These are phyloP conservation scores for Daldinia vernicosa DNA, from an alignment of 495 filamentous ascomycete species.

Conservation along the genomic window DNA sequence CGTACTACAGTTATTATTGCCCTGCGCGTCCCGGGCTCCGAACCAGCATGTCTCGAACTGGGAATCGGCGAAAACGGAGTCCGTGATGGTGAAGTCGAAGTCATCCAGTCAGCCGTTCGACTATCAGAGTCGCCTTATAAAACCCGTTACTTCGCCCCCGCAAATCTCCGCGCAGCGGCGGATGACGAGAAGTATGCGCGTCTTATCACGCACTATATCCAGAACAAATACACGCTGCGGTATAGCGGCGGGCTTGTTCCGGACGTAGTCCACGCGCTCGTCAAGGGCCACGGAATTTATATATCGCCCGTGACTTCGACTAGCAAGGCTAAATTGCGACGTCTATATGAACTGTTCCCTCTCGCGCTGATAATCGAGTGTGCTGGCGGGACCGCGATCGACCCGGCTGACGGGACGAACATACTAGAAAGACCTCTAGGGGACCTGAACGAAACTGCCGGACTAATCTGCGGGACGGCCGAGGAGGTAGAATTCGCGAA, in stretches of 20 bases:
- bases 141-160: constrained; percentile 61
- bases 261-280: constrained; percentile 60
- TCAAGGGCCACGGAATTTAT: constrained; percentile 63
- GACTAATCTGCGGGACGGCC: constrained; percentile 58
- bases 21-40: constrained; percentile 48
- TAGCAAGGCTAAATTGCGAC: constrained; percentile 60
- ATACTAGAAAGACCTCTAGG: constrained; percentile 50
- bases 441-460: constrained; percentile 57
- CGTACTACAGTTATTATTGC: constrained; percentile 60
- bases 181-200: constrained; percentile 53
- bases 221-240: constrained; percentile 57
- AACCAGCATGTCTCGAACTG: constrained; percentile 54
- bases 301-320: constrained; percentile 56
- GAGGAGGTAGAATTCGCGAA: constrained; percentile 55
- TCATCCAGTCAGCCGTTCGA: constrained; percentile 48
- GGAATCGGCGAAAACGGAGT: constrained; percentile 43
- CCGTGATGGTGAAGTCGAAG: constrained; percentile 45
- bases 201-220: constrained; percentile 53
- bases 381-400: constrained; percentile 58
- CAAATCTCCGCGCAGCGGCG: constrained; percentile 61
- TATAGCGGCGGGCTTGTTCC: constrained; percentile 64
- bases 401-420: constrained; percentile 50
- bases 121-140: constrained; percentile 45
- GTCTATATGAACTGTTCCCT: constrained; percentile 61
- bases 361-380: constrained; percentile 62